Evolutionary conservation across 1,139 yeast genomes (phyloP).

Genomic region (Lodderomyces theae): DNA sequence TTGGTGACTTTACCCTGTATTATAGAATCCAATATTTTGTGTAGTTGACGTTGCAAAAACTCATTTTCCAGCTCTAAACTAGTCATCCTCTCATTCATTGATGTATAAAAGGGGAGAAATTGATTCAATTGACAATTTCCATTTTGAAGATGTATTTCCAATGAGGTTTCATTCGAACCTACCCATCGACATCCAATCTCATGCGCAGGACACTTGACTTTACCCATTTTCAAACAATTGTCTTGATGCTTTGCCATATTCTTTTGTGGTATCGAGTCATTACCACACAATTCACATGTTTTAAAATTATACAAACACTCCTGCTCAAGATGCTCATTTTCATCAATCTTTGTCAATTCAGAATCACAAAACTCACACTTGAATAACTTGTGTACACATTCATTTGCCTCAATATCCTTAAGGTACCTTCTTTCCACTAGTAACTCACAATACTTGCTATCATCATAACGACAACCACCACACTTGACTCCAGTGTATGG

Average conservation of each 20-base stretch:
- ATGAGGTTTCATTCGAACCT: slow-evolving; percentile 37
- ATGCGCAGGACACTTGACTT: slow-evolving; percentile 38
- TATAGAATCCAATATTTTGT: slow-evolving; percentile 46
- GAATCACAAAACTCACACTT: slow-evolving; percentile 42
- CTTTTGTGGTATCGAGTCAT: slow-evolving; percentile 40
- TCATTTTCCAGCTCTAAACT: slow-evolving; percentile 24
- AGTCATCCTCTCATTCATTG: slow-evolving; percentile 21
- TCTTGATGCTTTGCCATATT: slow-evolving; percentile 33
- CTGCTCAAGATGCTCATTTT: slow-evolving; percentile 32
- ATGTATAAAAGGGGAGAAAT: slow-evolving; percentile 29
- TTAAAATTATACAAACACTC: slow-evolving; percentile 43
- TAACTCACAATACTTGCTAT: slow-evolving; percentile 8
- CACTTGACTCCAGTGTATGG: slow-evolving; percentile 51
- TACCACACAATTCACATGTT: slow-evolving; percentile 39
- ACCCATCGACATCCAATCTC: slow-evolving; percentile 43
- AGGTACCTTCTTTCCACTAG: slow-evolving; percentile 15
- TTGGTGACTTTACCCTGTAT: slow-evolving; percentile 53
- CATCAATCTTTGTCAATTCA: slow-evolving; percentile 28
- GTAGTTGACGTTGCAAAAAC: slow-evolving; percentile 42
- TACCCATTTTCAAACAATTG: slow-evolving; percentile 34
- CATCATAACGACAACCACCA: slow-evolving; percentile 24
- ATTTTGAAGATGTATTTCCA: slow-evolving; percentile 37
- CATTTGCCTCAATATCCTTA: slow-evolving; percentile 9
- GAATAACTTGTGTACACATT: slow-evolving; percentile 35
- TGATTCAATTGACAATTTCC: slow-evolving; percentile 34